Base-by-base conservation (phyloP, 2,329 filamentous ascomycete genomes). In the Talaromyces funiculosus region DNA sequence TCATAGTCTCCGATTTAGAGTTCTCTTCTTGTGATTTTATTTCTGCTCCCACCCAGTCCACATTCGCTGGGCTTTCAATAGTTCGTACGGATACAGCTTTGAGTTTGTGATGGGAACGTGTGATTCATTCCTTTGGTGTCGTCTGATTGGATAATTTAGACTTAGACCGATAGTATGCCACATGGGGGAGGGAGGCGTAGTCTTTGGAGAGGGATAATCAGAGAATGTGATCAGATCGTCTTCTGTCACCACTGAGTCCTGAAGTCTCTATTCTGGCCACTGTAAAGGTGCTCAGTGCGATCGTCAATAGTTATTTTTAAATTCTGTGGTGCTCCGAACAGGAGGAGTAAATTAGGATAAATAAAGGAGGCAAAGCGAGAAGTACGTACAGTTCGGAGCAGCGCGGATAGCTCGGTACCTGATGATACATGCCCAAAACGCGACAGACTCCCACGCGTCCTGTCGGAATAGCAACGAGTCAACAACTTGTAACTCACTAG, bases 151-250 rank as follows among this genome's bases (percentile, higher is more conserved):
- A 4, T 29, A 5, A 33, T 14, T 33, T 20, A 14, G 29, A 22
- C 20, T 35, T 35, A n/a, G 14, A 16, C 29, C 4, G 47, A 22
- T 33, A 51, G 29, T 22, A 33, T 51, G 47, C 47, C 47, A 51
- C 47, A 51, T 51, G 47, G 47, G 42, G 45, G 45, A 31, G 26
- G 45, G 26, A 10, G 31, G 45, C n/a, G n/a, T n/a, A 26, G 47
- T 33, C 47, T 33, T n/a, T 26, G 33, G 47, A 33, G n/a, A 51
- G 8, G n/a, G 7, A 57, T 24, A 16, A 20, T 3, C 29, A 45
- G 26, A 31, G 53, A 42, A 26, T 26, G 54, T 57, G 54, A 57
- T 57, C 38, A 35, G 40, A 57, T 57, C 54, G 29, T 26, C 54
- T 57, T 29, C 53, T 3, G 18, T 29, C 53, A 31, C 53, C 40